These are phyloP conservation scores for Vitis cinerea DNA, from an alignment of 164 flowering plant species.

Conservation along the genomic window DNA sequence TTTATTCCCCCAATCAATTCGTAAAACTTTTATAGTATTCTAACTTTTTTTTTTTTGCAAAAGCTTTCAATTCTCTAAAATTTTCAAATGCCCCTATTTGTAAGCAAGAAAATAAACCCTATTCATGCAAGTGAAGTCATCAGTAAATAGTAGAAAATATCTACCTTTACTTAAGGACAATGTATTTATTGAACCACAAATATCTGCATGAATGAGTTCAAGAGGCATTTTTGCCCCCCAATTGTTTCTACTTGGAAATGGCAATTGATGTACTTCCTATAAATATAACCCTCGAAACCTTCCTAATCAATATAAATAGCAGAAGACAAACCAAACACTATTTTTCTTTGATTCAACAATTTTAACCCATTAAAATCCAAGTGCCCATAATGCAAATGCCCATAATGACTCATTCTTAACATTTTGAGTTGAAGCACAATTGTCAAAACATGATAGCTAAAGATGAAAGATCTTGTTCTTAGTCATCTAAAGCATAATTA, in stretches of 20 bases:
- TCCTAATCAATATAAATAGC: neutral
- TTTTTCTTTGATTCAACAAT: too few relatives aligned
- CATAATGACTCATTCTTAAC: too few relatives aligned
- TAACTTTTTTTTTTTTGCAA: neutral
- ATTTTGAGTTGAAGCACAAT: too few relatives aligned
- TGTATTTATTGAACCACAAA: neutral
- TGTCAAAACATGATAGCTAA: too few relatives aligned
- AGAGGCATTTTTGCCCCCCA: neutral
- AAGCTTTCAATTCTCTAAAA: neutral
- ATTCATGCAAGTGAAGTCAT: neutral
- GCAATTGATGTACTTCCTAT: neutral
- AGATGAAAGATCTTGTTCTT: too few relatives aligned
- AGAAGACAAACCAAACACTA: too few relatives aligned
- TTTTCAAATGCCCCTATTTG: neutral
- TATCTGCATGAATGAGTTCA: neutral
- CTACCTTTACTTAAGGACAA: neutral
- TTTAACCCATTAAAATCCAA: too few relatives aligned
- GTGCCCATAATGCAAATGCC: too few relatives aligned
- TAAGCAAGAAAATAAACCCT: neutral
- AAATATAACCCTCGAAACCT: neutral
- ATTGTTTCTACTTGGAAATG: neutral
- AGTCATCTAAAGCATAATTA: too few relatives aligned
- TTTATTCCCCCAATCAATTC: slow-evolving; percentile 1
- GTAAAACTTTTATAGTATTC: neutral
- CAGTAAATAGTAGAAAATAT: neutral